These are phyloP conservation scores for Perkinsus olseni DNA, from an alignment of 169 alveolate species.

Conservation along the genomic window DNA sequence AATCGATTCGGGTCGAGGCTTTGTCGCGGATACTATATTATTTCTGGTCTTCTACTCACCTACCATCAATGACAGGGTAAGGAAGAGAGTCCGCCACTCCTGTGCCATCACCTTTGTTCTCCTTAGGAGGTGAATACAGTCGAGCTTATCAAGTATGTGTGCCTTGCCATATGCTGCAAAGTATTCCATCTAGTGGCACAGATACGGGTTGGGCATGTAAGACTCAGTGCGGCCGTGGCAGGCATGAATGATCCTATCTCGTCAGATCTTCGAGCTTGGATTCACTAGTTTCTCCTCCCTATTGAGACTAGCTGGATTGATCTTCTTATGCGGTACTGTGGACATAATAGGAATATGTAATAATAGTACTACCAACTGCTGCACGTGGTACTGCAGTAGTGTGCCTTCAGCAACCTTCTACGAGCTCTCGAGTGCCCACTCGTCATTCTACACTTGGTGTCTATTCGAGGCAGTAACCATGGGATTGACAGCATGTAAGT, in stretches of 20 bases:
- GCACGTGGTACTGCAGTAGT: slow-evolving; percentile 33
- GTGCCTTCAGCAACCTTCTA: slow-evolving; percentile 27
- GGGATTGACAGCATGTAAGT: not conserved
- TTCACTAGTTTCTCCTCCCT: slow-evolving; percentile 50
- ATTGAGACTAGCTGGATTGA: slow-evolving; percentile 18
- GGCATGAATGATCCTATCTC: not conserved
- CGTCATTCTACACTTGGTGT: slow-evolving; percentile 70
- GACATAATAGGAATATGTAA: slow-evolving; percentile 14
- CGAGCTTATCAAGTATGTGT: slow-evolving; percentile 48
- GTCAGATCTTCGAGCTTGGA: slow-evolving; percentile 64
- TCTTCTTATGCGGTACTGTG: not conserved
- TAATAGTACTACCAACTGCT: slow-evolving; percentile 48
- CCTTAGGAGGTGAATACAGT: slow-evolving; percentile 49
- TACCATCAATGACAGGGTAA: slow-evolving; percentile 45
- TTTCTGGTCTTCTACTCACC: slow-evolving; percentile 68
- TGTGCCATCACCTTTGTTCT: no score
- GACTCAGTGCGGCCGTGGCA: not conserved
- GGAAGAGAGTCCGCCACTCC: not conserved
- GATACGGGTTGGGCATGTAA: slow-evolving; percentile 51
- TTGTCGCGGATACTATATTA: slow-evolving; percentile 63
- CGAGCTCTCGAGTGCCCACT: slow-evolving; percentile 35
- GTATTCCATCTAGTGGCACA: slow-evolving; percentile 58
- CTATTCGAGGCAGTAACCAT: slow-evolving; percentile 47
- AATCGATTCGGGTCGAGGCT: slow-evolving; percentile 60
- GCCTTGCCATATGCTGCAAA: slow-evolving; percentile 53